Evolutionary conservation across 2,329 filamentous ascomycete species (phyloP), one percentile per base, ranked within the genome.

Genomic region (Clonostachys sp.): DNA sequence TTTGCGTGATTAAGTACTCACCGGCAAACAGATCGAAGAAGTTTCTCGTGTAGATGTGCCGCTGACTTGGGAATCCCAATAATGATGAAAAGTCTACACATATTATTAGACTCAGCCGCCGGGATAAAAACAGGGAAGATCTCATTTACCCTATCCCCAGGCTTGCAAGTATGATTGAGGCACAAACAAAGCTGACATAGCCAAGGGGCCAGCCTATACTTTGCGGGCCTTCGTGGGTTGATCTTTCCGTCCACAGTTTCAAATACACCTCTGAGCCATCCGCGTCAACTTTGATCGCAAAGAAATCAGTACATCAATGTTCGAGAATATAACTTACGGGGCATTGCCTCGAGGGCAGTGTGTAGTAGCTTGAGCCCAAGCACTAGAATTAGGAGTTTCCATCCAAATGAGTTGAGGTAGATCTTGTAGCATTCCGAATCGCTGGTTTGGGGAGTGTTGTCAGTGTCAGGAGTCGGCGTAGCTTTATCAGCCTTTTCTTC

Each of bases 401-500:
- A 46, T n/a, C 48, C 45, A 7, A 50, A 35, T 12, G 48, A 4
- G 50, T 42, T 50, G 16, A 60, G 46, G 24, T 61, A 63, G 7
- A 61, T 59, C 35, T 52, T 59, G 43, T 62, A 63, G 14, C 57
- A 60, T 8, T 57, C 55, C 3, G 42, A 51, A 34, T 63, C 61
- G 0, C 59, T 60, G 2, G 56, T 63, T 35, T 61, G 61, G 12
- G 61, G 51, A 8, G 56, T 49, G 4, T 62, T 36, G 14, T 61
- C 54, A 1, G 48, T 47, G n/a, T 39, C 12, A n/a, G 36, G 8
- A 30, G 9, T 10, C 24, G 24, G 24, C 24, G 24, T 30, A 9
- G 24, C 24, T 10, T 30, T 30, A 3, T 30, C 24, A 30, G 9
- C 24, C 24, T 30, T 30, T 30, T 30, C 24, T 30, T 30, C 24